Conservation (phyloP, 352 stramenopile species). For the Phytopythium aichiense region DNA sequence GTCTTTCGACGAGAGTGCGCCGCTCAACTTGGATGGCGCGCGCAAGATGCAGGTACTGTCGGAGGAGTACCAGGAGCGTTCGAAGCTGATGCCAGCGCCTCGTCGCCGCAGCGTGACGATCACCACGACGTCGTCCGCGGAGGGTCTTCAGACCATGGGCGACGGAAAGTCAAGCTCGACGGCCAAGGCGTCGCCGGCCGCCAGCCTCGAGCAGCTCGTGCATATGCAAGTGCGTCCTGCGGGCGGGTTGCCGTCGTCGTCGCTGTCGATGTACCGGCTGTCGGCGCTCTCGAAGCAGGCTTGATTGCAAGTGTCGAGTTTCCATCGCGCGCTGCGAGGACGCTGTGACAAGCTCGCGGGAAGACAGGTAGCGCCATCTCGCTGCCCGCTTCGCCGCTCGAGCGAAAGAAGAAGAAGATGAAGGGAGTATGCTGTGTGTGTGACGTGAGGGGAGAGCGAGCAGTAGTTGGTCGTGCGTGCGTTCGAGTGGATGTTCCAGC, state of each 20-base stretch:
- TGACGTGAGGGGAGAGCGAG: not conserved
- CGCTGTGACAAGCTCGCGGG: not conserved
- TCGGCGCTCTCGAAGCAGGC: slow-evolving; percentile 21
- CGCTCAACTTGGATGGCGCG: slow-evolving; percentile 76
- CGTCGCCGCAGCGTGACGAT: slow-evolving; percentile 80
- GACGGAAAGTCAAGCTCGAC: slow-evolving; percentile 10
- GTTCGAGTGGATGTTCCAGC: slow-evolving; percentile 9
- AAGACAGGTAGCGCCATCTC: not conserved
- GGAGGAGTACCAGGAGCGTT: slow-evolving; percentile 83
- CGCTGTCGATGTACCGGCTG: slow-evolving; percentile 48
- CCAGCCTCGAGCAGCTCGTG: slow-evolving; percentile 79
- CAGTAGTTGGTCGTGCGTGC: slow-evolving; percentile 4
- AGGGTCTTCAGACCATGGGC: slow-evolving; percentile 21
- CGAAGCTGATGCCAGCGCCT: slow-evolving; percentile 66
- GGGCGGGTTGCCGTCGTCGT: slow-evolving; percentile 38
- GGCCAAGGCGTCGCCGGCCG: slow-evolving; percentile 52
- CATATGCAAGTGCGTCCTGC: slow-evolving; percentile 79
- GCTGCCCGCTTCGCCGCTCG: not conserved
- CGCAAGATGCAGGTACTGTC: slow-evolving; percentile 87
- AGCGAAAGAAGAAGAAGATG: slow-evolving; percentile 10
- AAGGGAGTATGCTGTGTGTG: slow-evolving; percentile 2
- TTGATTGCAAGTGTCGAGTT: not conserved
- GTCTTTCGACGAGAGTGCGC: slow-evolving; percentile 71
- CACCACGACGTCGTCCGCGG: slow-evolving; percentile 44
- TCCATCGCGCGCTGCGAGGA: not conserved